Evolutionary conservation across 176 grass and related monocot genomes (phyloP).

Genomic region (Olyra latifolia): DNA sequence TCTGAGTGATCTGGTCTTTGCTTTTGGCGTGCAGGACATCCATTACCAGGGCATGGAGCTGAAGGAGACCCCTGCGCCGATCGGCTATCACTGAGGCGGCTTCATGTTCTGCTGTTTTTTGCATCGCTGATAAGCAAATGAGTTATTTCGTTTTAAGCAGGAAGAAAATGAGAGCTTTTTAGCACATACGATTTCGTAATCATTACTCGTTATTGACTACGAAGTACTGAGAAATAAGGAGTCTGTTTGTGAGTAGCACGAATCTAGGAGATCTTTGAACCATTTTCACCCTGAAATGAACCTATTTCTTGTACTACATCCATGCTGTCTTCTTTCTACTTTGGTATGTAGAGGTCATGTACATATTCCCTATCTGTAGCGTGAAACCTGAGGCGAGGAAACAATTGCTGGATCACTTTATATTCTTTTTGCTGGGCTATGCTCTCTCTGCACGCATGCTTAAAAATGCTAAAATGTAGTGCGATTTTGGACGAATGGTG

Average conservation of each 20-base stretch:
- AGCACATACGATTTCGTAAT: slow-evolving; percentile 7
- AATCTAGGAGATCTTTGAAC: slow-evolving; percentile 20
- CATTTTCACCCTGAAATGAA: neutral
- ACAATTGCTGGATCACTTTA: neutral
- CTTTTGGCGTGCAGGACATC: slow-evolving; percentile 48
- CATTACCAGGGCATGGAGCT: slow-evolving; percentile 75
- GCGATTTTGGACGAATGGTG: too few relatives aligned
- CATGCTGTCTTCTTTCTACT: neutral
- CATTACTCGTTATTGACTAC: neutral
- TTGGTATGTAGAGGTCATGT: neutral
- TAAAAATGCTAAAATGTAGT: neutral
- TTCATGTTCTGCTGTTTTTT: slow-evolving; percentile 19
- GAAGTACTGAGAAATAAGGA: slow-evolving; percentile 35
- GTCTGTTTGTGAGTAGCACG: slow-evolving; percentile 24
- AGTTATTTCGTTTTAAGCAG: slow-evolving; percentile 15
- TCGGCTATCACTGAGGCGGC: slow-evolving; percentile 58
- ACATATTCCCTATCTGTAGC: neutral
- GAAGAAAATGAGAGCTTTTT: neutral
- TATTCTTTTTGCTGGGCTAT: neutral
- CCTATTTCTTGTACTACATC: neutral
- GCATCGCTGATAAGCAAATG: slow-evolving; percentile 26
- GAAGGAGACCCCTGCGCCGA: slow-evolving; percentile 56
- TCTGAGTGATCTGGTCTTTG: neutral
- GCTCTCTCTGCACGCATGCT: neutral
- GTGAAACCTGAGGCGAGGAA: neutral